phyloP scores from a whole-genome alignment of 441 rosid genomes.

The Syzygium syzygioides region DNA sequence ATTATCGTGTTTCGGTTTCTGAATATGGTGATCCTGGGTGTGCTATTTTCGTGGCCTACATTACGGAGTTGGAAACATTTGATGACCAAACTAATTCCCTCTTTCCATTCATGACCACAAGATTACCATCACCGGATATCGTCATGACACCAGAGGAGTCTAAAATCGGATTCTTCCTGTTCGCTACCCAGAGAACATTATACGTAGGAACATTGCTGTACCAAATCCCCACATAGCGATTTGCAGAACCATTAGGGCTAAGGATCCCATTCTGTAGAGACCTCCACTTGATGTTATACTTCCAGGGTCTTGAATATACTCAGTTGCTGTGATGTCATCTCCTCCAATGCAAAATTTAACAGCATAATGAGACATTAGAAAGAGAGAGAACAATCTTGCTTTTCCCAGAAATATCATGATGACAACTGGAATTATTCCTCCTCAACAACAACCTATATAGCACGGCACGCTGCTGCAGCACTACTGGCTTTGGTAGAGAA shows the following conservation, averaged over 20 bases:
- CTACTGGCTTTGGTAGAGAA: not conserved
- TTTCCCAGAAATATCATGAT: not conserved
- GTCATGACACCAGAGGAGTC: not conserved
- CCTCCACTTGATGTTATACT: not conserved
- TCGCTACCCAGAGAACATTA: not conserved
- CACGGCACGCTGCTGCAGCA: not conserved
- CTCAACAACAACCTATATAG: not conserved
- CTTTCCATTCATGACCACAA: not conserved
- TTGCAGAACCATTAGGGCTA: not conserved
- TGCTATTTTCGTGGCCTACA: too few relatives aligned
- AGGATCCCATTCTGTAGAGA: not conserved
- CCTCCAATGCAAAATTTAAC: not conserved
- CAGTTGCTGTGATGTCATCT: not conserved
- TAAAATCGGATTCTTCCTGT: not conserved
- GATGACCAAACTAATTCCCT: not conserved
- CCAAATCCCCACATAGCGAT: not conserved
- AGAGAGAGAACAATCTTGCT: not conserved
- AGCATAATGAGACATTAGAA: not conserved
- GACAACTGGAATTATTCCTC: not conserved
- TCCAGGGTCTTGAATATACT: not conserved
- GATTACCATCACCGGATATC: not conserved
- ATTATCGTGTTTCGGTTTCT: too few relatives aligned
- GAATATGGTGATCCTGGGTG: too few relatives aligned
- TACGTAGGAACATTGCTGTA: not conserved
- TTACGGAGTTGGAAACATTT: not conserved